Conservation (phyloP, 352 stramenopile genomes). For the Pythium aquatile region DNA sequence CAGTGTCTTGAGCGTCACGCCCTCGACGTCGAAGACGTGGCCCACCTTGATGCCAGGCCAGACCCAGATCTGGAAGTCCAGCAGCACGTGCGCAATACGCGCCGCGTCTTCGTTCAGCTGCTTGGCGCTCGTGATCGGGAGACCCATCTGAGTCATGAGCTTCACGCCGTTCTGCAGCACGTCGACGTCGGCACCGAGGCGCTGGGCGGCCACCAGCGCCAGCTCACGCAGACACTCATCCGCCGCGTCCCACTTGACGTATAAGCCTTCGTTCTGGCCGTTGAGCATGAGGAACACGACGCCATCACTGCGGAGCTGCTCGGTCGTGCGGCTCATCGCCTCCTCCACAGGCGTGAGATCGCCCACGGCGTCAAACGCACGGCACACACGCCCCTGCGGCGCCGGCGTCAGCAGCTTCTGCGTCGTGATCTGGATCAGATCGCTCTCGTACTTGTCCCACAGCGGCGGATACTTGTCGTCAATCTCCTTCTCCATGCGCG, state of each 20-base stretch:
- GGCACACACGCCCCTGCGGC: slow-evolving; percentile 22
- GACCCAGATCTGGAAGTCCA: slow-evolving; percentile 74
- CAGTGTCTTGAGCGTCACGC: slow-evolving; percentile 53
- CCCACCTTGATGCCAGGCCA: slow-evolving; percentile 74
- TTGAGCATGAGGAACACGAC: slow-evolving; percentile 74
- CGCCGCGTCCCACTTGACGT: slow-evolving; percentile 35
- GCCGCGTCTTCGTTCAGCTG: slow-evolving; percentile 33
- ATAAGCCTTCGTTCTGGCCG: slow-evolving; percentile 55
- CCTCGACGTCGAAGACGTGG: slow-evolving; percentile 50
- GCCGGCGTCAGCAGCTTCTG: slow-evolving; percentile 35
- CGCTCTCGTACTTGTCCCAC: slow-evolving; percentile 55
- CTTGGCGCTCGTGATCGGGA: slow-evolving; percentile 37
- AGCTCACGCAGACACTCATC: slow-evolving; percentile 50
- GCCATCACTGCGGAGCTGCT: slow-evolving; percentile 32
- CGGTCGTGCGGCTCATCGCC: slow-evolving; percentile 28
- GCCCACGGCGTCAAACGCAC: slow-evolving; percentile 26
- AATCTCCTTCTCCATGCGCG: slow-evolving; percentile 15
- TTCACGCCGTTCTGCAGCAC: slow-evolving; percentile 53
- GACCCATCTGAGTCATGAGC: slow-evolving; percentile 51
- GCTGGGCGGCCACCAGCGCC: slow-evolving; percentile 32
- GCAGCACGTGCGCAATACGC: slow-evolving; percentile 62
- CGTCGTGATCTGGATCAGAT: slow-evolving; percentile 47
- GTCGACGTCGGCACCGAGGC: slow-evolving; percentile 46
- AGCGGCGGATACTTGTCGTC: slow-evolving; percentile 27
- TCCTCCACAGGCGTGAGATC: slow-evolving; percentile 39